Conservation (phyloP, 495 filamentous ascomycete species). For the Parachaetomium inaequale region DNA sequence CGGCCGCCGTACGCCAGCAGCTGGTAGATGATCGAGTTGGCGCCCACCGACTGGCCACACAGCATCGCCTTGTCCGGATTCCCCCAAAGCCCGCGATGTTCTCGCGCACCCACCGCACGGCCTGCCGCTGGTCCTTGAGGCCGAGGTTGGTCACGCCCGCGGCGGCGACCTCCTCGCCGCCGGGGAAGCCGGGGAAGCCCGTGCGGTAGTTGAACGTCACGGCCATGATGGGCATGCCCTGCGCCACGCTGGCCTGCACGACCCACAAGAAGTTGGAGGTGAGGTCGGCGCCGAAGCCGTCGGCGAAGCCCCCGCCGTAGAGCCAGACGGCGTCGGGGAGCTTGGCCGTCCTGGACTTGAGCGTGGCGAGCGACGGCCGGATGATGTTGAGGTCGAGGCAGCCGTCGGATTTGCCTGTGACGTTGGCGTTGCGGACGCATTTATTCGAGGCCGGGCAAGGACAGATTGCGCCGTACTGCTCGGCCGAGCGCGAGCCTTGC, state of each 20-base stretch:
- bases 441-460: neutral
- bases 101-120: constrained; percentile 37
- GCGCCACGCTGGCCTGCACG: constrained; percentile 22
- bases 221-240: constrained; percentile 36
- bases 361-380: neutral
- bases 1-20: neutral
- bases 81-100: constrained; percentile 52
- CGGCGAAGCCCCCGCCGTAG: constrained; percentile 39
- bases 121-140: constrained; percentile 30
- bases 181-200: constrained; percentile 28
- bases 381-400: constrained; percentile 16
- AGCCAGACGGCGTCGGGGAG: constrained; percentile 13
- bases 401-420: constrained; percentile 4
- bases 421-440: neutral
- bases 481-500: neutral
- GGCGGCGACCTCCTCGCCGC: neutral
- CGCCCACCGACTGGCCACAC: constrained; percentile 18
- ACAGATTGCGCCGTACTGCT: neutral
- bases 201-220: constrained; percentile 33
- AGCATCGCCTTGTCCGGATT: constrained; percentile 33
- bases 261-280: neutral
- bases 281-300: constrained; percentile 13
- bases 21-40: neutral
- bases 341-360: neutral
- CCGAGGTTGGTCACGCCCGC: constrained; percentile 29